Evolutionary conservation across 345 rosid species (phyloP).

Genomic region (Physaria fendleri): DNA sequence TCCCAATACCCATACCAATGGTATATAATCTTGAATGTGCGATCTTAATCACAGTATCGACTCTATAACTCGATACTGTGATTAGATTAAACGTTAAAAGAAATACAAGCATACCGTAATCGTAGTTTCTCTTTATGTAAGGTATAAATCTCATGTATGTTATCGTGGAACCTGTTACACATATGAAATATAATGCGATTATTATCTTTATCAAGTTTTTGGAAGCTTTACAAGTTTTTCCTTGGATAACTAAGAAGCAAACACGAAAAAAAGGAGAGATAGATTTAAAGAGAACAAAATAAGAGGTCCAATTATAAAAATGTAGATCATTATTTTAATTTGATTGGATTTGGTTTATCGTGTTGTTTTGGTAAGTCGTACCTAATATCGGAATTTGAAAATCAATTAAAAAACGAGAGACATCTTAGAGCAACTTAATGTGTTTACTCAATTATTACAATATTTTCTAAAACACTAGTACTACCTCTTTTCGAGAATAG

Average conservation of each 20-base stretch:
- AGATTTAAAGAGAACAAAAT: neutral
- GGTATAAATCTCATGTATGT: conserved; percentile 81
- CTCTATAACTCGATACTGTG: conserved; percentile 68
- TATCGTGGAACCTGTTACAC: conserved; percentile 50
- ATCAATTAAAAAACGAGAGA: neutral
- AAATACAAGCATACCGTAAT: conserved; percentile 81
- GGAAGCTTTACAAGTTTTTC: neutral
- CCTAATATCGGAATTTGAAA: neutral
- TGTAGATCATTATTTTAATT: neutral
- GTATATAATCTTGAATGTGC: conserved; percentile 58
- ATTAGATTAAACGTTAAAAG: conserved; percentile 77
- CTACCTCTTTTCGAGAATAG: too few relatives aligned
- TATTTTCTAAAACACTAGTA: neutral
- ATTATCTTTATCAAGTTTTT: neutral
- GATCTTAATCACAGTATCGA: conserved; percentile 42
- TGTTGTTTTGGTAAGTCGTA: neutral
- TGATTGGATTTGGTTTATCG: too few relatives aligned
- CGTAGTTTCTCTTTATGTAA: conserved; percentile 67
- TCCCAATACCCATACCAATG: conserved; percentile 63
- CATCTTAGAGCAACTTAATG: neutral
- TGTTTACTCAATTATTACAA: neutral
- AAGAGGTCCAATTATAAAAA: neutral
- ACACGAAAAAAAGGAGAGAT: neutral
- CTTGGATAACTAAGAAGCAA: neutral
- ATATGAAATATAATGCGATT: neutral